Evolutionary conservation across 2,329 filamentous ascomycete genomes (phyloP).

Genomic region (Nothophaeocryptopus gaeumannii): DNA sequence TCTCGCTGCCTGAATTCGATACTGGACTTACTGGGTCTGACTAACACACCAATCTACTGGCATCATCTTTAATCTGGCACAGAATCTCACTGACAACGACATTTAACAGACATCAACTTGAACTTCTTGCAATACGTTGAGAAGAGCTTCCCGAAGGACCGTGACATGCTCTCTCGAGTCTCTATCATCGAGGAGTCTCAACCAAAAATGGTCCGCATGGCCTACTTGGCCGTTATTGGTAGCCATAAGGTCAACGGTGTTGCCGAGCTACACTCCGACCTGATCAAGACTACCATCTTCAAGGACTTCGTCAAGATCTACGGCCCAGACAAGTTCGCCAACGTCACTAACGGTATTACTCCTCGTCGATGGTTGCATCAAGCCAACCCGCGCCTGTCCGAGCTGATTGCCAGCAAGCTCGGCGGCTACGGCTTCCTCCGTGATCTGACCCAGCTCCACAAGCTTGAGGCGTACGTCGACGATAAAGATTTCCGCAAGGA

Average conservation of each 20-base stretch:
- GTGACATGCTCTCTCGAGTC: conserved; percentile 80
- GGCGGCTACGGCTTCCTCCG: conserved; percentile 83
- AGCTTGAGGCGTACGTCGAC: conserved; percentile 77
- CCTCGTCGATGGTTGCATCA: conserved; percentile 96
- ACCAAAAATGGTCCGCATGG: conserved; percentile 98
- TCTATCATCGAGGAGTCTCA: conserved; percentile 97
- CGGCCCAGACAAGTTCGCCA: conserved; percentile 95
- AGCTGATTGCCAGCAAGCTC: conserved; percentile 85
- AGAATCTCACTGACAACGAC: neutral
- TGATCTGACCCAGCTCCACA: conserved; percentile 80
- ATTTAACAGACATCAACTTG: conserved; percentile 78
- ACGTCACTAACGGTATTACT: conserved; percentile 97
- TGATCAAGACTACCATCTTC: conserved; percentile 99
- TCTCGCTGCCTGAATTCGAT: no score
- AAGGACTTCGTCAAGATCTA: conserved; percentile 97
- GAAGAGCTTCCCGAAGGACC: conserved; percentile 82
- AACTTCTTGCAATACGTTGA: conserved; percentile 90
- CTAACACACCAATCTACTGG: no score
- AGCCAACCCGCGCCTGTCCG: conserved; percentile 87
- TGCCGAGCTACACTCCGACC: conserved; percentile 92
- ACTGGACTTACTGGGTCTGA: no score
- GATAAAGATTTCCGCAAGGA: conserved; percentile 90
- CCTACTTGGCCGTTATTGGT: conserved; percentile 87
- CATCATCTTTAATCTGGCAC: no score
- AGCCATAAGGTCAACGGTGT: conserved; percentile 99